phyloP scores from a whole-genome alignment of 78 protist genomes.

The Dictyostelium citrinum region DNA sequence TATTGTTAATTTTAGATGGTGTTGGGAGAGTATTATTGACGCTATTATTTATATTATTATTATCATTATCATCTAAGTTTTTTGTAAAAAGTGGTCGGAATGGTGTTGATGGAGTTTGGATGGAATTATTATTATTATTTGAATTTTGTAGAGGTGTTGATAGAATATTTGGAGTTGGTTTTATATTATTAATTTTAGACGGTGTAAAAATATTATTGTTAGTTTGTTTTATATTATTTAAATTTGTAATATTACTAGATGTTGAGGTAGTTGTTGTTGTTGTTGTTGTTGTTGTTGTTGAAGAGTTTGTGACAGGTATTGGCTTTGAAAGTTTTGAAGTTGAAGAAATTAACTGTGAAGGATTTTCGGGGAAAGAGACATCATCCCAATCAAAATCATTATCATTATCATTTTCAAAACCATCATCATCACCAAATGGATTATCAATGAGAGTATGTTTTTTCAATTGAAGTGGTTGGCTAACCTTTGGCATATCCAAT shows the following conservation, averaged over 20 bases:
- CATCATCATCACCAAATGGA: conserved; percentile 68
- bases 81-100: not conserved
- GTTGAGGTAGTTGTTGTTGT: not conserved
- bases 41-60: not conserved
- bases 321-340: conserved; percentile 9
- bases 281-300: not conserved
- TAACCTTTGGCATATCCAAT: not conserved
- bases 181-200: conserved; percentile 5
- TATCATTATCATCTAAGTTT: not conserved
- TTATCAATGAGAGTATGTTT: conserved; percentile 12
- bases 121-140: not conserved
- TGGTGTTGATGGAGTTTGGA: not conserved
- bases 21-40: not conserved
- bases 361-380: conserved; percentile 30
- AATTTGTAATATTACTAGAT: conserved; percentile 11
- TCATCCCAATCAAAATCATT: conserved; percentile 45
- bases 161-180: not conserved
- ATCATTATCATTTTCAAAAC: conserved; percentile 6
- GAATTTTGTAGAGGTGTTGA: not conserved
- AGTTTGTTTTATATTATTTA: not conserved
- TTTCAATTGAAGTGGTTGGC: conserved; percentile 24
- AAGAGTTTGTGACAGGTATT: not conserved
- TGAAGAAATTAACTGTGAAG: not conserved
- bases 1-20: conserved; percentile 10
- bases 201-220: not conserved